phyloP scores from a whole-genome alignment of 345 rosid species.

The Erodium maritimum region DNA sequence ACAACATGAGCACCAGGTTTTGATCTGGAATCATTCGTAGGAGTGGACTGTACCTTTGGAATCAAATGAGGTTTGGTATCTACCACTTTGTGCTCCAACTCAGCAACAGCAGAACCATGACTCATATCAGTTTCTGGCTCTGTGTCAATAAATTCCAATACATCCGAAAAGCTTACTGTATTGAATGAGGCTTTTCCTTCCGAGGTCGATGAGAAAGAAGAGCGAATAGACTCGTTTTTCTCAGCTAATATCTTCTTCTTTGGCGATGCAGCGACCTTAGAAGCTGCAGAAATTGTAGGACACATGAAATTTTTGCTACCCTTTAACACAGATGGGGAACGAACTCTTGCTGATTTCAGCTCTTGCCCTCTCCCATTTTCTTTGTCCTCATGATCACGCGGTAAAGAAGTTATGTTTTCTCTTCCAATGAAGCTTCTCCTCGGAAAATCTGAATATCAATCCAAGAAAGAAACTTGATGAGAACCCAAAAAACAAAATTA shows the following conservation, averaged over 20 bases:
- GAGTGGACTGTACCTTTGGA: too few relatives aligned
- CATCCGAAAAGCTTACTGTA: constrained; percentile 7
- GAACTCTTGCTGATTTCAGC: constrained; percentile 22
- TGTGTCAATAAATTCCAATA: constrained; percentile 20
- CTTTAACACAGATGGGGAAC: constrained; percentile 30
- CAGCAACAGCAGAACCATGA: too few relatives aligned
- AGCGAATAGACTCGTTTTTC: constrained; percentile 37
- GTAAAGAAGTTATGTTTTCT: constrained; percentile 23
- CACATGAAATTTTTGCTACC: constrained; percentile 69
- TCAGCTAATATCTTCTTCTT: constrained; percentile 64
- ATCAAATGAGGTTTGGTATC: too few relatives aligned
- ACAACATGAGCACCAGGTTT: too few relatives aligned
- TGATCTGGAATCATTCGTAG: too few relatives aligned
- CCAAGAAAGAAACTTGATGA: constrained; percentile 2
- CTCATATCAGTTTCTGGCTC: constrained; percentile 14
- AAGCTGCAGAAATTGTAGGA: constrained; percentile 79
- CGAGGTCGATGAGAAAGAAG: constrained; percentile 31
- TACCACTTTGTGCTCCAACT: too few relatives aligned
- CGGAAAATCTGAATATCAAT: constrained; percentile 23
- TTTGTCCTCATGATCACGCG: constrained; percentile 39
- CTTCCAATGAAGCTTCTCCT: constrained; percentile 30
- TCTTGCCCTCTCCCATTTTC: constrained; percentile 41
- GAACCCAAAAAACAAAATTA: background rate
- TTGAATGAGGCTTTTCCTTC: constrained; percentile 23
- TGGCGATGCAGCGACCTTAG: constrained; percentile 61